Conservation (phyloP, 306 rosid genomes). For the Fagus crenata region DNA sequence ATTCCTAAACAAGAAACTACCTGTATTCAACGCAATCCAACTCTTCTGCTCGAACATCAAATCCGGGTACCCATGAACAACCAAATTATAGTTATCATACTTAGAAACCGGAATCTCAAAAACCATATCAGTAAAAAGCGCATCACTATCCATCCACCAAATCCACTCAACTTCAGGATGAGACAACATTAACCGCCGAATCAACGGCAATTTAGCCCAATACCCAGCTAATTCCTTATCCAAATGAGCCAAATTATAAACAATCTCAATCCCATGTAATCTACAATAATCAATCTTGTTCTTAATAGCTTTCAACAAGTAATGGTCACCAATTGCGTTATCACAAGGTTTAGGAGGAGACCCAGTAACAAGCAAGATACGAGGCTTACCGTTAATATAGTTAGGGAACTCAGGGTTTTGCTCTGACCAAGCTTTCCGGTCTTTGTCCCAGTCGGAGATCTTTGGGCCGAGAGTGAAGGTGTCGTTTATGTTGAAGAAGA, state of each 20-base stretch:
- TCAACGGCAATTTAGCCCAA: conserved; percentile 57
- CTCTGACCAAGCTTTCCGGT: conserved; percentile 58
- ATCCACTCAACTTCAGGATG: conserved; percentile 6
- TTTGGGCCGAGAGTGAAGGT: conserved; percentile 81
- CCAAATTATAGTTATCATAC: too few species aligned
- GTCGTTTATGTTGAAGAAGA: conserved; percentile 47
- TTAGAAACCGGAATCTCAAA: too few species aligned
- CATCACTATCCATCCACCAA: too few species aligned
- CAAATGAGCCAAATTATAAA: conserved; percentile 57
- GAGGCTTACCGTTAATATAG: conserved; percentile 61
- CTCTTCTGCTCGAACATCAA: conserved; percentile 54
- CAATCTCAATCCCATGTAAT: conserved; percentile 57
- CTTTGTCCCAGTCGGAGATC: conserved; percentile 63
- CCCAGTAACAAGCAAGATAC: conserved; percentile 81
- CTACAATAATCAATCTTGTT: conserved; percentile 59
- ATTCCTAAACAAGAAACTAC: conserved; percentile 38
- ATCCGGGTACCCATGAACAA: too few species aligned
- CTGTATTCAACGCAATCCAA: conserved; percentile 47
- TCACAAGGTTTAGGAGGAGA: conserved; percentile 96
- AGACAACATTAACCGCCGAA: conserved; percentile 50
- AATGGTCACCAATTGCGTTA: conserved; percentile 90
- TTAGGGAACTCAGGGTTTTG: conserved; percentile 73
- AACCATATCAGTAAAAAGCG: too few species aligned
- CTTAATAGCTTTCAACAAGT: conserved; percentile 45
- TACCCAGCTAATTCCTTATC: conserved; percentile 60